Evolutionary conservation across 177 flowering plant genomes (phyloP), one percentile per base, ranked within the genome.

Genomic region (Vitis hybrid): DNA sequence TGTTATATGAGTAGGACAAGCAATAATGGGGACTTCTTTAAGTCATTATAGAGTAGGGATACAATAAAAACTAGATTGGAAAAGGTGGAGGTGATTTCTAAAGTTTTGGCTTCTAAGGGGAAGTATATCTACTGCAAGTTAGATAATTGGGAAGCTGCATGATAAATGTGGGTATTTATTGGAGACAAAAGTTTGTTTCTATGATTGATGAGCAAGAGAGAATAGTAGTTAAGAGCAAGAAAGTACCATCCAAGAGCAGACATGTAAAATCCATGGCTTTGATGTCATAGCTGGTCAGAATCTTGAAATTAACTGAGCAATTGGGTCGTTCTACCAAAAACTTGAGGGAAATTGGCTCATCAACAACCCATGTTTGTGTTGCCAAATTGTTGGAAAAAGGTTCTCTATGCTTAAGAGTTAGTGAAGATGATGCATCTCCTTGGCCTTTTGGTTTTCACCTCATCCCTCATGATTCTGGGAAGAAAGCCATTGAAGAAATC

Each of bases 181-280:
- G 22, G 2, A 1, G 22, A 21, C 22, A 1, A 21, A 21, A 21
- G 22, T 62, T 19, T 65, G 31, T 31, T 14, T 16, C 64, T 22
- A 55, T 49, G 3, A 72, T 50, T 53, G 45, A 48, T 49, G 65
- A 64, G 62, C 63, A 22, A 63, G 76, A 33, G 51, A 50, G 21
- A 19, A 22, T 29, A 45, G 64, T 2, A 4, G 60, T 73, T 60
- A 45, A 16, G 56, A 60, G 48, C 45, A 5, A 33, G 62, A 22
- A 60, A 56, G 22, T 52, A 8, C 51, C 68, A 55, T 10, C 22
- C 33, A 26, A 16, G 57, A 39, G 49, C 64, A 51, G 0, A 21
- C 22, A 1, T 1, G 22, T 21, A 21, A 21, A 21, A 21, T 21
- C 22, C 22, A 21, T 21, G 51, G 63, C 13, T 8, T 53, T 57